Evolutionary conservation across 495 filamentous ascomycete species (phyloP), one percentile per base, ranked within the genome.

Genomic region (Xylaria scruposa): DNA sequence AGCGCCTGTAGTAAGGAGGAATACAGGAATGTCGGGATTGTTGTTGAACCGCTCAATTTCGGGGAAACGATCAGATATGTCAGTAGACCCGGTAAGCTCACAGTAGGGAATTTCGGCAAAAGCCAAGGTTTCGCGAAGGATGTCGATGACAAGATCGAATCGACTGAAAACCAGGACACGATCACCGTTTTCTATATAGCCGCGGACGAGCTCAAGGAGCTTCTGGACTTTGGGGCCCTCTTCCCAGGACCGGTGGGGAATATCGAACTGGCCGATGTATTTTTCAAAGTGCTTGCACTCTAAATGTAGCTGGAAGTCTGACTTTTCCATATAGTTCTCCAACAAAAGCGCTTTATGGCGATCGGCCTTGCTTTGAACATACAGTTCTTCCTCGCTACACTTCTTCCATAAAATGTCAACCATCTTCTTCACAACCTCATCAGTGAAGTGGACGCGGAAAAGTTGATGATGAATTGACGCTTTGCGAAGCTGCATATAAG

Each of bases 401-500:
- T 76, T 76, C n/a, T 89, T 90, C 77, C 94, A 85, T 67, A 94
- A 87, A 4, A 90, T 88, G 67, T 92, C 88, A 6, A 92, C 85
- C 86, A 99, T 97, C 74, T 94, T 91, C 63, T 85, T 83, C 38
- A 98, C 89, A 40, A 85, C 89, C 7, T 85, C 80, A 70, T 97
- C 90, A 15, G 86, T 88, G 80, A 95, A 99, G 63, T 92, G 86
- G 7, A 90, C 88, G 9, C 96, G 88, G 79, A 96, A 94, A 21
- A 98, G 87, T 36, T 97, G 87, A 1, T 96, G 93, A 78, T 98
- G 97, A 44, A 98, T 97, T 0, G 97, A 91, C 6, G 96, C 94
- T 79, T 97, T 93, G 21, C 95, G 92, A 24, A 98, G 87, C 72
- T 93, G 91, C 91, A 98, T 97, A 83, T 97, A 89, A 29, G 94